Percentiles rank a stretch among this genome's conserved stretches.
These are phyloP conservation scores for Blastobotrys apis DNA, from an alignment of 1,139 yeast species.

Conservation along the genomic window DNA sequence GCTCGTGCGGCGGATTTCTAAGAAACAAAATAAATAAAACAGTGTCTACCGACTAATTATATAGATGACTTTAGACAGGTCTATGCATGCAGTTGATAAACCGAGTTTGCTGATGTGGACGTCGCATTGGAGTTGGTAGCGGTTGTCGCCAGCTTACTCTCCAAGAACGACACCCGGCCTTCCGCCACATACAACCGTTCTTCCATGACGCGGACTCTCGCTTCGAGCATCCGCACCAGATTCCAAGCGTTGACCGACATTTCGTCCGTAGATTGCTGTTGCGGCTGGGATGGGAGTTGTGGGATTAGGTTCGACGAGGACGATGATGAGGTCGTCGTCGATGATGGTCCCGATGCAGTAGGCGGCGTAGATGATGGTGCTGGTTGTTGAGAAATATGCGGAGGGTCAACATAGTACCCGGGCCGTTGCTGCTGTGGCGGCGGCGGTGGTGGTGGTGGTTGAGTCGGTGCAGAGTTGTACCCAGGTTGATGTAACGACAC, in stretches of 20 bases:
- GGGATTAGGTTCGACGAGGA: not conserved
- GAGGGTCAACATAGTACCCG: not conserved
- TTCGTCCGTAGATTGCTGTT: not conserved
- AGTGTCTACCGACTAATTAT: too few relatives aligned
- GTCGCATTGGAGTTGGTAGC: too few relatives aligned
- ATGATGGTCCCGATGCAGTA: not conserved
- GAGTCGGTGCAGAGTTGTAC: not conserved
- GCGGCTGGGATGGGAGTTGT: conserved; percentile 1
- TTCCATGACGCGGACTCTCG: conserved; percentile 31
- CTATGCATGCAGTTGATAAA: too few relatives aligned
- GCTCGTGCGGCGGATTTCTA: too few relatives aligned
- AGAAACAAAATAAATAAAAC: too few relatives aligned
- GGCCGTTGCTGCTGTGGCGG: conserved; percentile 2
- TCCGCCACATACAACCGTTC: conserved; percentile 33
- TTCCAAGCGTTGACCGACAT: conserved; percentile 15
- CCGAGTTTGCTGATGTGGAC: too few relatives aligned
- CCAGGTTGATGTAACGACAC: not conserved
- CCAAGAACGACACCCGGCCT: conserved; percentile 13
- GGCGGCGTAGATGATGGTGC: not conserved
- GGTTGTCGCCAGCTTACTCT: not conserved
- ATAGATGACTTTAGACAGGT: too few relatives aligned
- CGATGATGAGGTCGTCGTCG: not conserved
- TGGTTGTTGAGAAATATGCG: not conserved
- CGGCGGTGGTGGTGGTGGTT: not conserved
- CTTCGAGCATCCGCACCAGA: conserved; percentile 29